Percentiles rank a stretch among this genome's conserved stretches.
These are phyloP conservation scores for Straminergon stramineum DNA, from an alignment of 225 moss, liverwort and hornwort genomes.

Conservation along the genomic window DNA sequence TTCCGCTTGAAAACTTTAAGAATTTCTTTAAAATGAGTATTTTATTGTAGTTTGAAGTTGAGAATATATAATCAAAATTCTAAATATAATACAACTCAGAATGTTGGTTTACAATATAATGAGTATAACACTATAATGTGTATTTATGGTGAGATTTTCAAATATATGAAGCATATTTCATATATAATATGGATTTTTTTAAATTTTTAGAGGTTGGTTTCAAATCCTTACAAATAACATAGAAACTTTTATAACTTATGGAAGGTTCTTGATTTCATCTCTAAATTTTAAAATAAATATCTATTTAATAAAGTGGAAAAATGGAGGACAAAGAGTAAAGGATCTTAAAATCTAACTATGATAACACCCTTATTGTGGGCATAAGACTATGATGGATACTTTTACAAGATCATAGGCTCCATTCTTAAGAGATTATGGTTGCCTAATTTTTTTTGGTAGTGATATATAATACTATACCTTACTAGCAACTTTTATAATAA, in stretches of 20 bases:
- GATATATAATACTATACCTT: too few relatives aligned
- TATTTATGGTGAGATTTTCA: not conserved
- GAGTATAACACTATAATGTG: not conserved
- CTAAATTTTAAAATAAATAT: not conserved
- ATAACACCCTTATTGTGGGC: rapidly evolving
- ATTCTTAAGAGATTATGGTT: not conserved
- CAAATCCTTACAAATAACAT: not conserved
- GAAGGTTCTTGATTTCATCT: not conserved
- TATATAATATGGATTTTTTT: not conserved
- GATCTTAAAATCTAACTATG: not conserved
- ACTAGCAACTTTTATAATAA: too few relatives aligned
- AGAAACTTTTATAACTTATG: not conserved
- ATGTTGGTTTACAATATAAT: not conserved
- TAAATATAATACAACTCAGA: not conserved
- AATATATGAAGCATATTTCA: not conserved
- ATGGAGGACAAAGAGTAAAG: not conserved
- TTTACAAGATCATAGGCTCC: not conserved
- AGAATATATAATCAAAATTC: not conserved
- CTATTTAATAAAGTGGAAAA: not conserved
- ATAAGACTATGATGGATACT: not conserved
- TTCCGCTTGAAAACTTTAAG: too few relatives aligned
- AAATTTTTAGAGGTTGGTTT: not conserved
- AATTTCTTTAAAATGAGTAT: not conserved
- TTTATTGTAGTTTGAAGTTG: not conserved
- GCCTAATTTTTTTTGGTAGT: rapidly evolving